Evolutionary conservation across 768 basidiomycete genomes (phyloP).

Genomic region (Amanita pseudoporphyria): DNA sequence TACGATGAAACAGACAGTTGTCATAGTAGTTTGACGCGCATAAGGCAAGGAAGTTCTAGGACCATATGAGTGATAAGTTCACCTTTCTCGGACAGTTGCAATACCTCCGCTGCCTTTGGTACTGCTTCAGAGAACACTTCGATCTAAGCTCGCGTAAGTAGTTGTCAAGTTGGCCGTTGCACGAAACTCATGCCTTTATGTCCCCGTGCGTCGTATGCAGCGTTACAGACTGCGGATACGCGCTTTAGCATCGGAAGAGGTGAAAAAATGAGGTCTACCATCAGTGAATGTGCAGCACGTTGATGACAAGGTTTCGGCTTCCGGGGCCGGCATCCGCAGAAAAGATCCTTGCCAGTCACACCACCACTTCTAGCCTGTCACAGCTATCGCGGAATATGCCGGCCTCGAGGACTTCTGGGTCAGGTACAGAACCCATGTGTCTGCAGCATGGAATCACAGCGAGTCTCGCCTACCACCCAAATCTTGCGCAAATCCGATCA

Average conservation of each 20-base stretch:
- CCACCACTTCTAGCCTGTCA: too few relatives aligned
- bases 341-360: too few relatives aligned
- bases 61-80: slow-evolving; percentile 7
- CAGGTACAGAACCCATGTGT: too few relatives aligned
- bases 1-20: slow-evolving; percentile 81
- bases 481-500: too few relatives aligned
- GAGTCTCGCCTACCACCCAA: too few relatives aligned
- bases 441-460: too few relatives aligned
- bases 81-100: slow-evolving; percentile 5
- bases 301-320: neutral
- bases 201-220: slow-evolving; percentile 93
- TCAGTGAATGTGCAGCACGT: neutral
- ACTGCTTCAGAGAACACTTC: slow-evolving; percentile 97
- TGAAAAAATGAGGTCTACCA: neutral
- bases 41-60: slow-evolving; percentile 89
- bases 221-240: slow-evolving; percentile 71
- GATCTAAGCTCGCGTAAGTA: slow-evolving; percentile 40
- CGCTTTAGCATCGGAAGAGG: neutral
- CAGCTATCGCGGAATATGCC: too few relatives aligned
- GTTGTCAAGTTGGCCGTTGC: neutral
- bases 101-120: slow-evolving; percentile 89
- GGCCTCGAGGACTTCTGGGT: too few relatives aligned
- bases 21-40: slow-evolving; percentile 88
- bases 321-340: too few relatives aligned
- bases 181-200: slow-evolving; percentile 49